A percentile compares a stretch with the other conserved stretches of the same genome.
Conservation (phyloP, 2,329 filamentous ascomycete genomes). For the Dactylella cylindrospora region DNA sequence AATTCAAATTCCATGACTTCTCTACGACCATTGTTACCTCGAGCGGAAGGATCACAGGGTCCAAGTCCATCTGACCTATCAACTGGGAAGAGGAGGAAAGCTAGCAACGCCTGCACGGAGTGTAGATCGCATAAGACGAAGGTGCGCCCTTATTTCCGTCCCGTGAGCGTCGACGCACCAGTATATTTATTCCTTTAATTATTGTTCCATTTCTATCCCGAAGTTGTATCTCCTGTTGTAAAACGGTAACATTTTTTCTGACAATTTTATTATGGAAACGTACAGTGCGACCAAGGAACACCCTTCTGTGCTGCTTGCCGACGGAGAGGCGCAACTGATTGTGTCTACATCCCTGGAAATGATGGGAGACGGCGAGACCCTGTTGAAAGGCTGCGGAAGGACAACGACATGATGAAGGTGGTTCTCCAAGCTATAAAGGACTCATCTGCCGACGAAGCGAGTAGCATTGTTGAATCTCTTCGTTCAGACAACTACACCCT, state of each 20-base stretch:
- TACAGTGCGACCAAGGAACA: slow-evolving; percentile 38
- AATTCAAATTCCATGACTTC: slow-evolving; percentile 42
- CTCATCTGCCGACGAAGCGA: slow-evolving; percentile 23
- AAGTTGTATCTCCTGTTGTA: slow-evolving; percentile 14
- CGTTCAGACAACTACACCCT: slow-evolving; percentile 36
- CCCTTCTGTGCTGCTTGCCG: slow-evolving; percentile 35
- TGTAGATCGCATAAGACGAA: slow-evolving; percentile 43
- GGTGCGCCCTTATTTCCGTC: slow-evolving; percentile 5
- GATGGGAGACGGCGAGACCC: slow-evolving; percentile 39
- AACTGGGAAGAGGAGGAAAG: slow-evolving; percentile 37
- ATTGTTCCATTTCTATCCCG: too few relatives aligned
- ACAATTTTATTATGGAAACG: not conserved
- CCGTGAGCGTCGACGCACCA: too few relatives aligned
- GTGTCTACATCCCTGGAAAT: slow-evolving; percentile 36
- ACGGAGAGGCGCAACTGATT: slow-evolving; percentile 25
- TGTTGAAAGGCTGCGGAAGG: slow-evolving; percentile 28
- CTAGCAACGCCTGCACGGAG: slow-evolving; percentile 41
- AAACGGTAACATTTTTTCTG: not conserved
- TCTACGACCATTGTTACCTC: slow-evolving; percentile 33
- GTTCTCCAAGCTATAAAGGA: slow-evolving; percentile 34
- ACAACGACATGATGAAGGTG: slow-evolving; percentile 41
- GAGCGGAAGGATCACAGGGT: slow-evolving; percentile 35
- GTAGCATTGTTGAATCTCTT: slow-evolving; percentile 31
- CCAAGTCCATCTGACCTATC: slow-evolving; percentile 37
- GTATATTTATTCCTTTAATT: too few relatives aligned